Evolutionary conservation across 148 eudicot genomes (phyloP), one percentile per base, ranked within the genome.

Genomic region (Amaranthus hypochondriacus): DNA sequence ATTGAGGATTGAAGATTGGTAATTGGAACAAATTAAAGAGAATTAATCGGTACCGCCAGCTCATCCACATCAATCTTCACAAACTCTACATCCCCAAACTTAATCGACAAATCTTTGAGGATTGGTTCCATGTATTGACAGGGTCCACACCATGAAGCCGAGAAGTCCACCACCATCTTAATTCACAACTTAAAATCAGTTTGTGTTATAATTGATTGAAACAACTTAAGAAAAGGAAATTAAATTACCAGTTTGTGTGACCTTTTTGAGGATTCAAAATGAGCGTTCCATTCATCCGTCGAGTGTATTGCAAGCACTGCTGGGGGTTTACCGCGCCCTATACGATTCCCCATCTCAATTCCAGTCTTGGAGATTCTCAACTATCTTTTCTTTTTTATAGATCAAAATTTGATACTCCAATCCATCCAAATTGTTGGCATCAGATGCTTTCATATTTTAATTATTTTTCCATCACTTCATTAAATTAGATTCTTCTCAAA

Each of bases 131-230:
- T 92, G 69, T 28, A 68, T 57, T 82, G 82, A 58, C 97, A 94
- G 14, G 97, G 98, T 63, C 86, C 86, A 68, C 98, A 94, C 97
- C 98, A 94, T 43, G 90, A 73, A 56, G 98, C 98, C 44, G 91
- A 85, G 90, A 94, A 91, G 68, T 88, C 89, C 9, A 91, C 67
- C 56, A 78, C 73, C 77, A 78, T 67, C 77, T 78, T n/a, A 0
- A 3, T 39, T 21, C 55, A 4, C 18, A 75, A 6, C 54, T 28
- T 11, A 3, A 68, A 28, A 51, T 0, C 9, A 10, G 49, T n/a
- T 66, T 66, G 18, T 48, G 69, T 43, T 48, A 8, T 48, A 48
- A 5, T 4, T 4, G 3, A 48, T 9, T 9, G 6, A 28, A 68
- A 51, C 43, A 39, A n/a, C 13, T 50, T 3, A 7, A 4, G 39